Percentiles rank a stretch among this genome's conserved stretches.
Evolutionary conservation across 345 rosid genomes (phyloP).

Genomic region (Corymbia maculata): DNA sequence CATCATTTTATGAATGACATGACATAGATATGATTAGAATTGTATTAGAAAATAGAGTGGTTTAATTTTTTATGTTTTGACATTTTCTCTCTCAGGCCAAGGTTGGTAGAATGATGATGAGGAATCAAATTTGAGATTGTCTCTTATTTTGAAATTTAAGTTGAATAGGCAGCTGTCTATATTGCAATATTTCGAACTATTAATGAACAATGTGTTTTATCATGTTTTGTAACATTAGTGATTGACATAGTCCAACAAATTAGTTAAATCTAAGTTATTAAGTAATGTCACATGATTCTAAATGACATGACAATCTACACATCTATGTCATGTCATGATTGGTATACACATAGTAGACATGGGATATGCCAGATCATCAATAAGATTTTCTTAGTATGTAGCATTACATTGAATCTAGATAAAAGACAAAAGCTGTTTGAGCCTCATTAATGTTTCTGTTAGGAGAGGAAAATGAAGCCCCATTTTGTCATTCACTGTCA

Average conservation of each 20-base stretch:
- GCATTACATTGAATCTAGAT: background rate
- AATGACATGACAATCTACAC: background rate
- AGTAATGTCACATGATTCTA: background rate
- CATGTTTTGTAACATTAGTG: background rate
- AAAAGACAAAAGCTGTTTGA: background rate
- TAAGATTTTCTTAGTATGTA: background rate
- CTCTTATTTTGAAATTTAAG: background rate
- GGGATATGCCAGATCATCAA: background rate
- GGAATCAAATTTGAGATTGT: background rate
- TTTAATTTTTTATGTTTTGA: background rate
- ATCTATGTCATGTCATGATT: background rate
- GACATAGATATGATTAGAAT: too few relatives aligned
- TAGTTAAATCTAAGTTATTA: background rate
- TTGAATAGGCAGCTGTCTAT: background rate
- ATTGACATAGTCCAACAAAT: background rate
- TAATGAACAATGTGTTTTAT: background rate
- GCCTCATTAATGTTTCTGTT: background rate
- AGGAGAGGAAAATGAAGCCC: background rate
- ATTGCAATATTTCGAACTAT: background rate
- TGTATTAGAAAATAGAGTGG: too few relatives aligned
- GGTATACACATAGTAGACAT: background rate
- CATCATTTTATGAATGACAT: background rate
- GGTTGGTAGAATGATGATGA: background rate
- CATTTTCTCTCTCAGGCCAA: background rate
- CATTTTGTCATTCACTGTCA: background rate